Base-by-base conservation (phyloP, 495 filamentous ascomycete genomes). In the Aspergillus sparsus region DNA sequence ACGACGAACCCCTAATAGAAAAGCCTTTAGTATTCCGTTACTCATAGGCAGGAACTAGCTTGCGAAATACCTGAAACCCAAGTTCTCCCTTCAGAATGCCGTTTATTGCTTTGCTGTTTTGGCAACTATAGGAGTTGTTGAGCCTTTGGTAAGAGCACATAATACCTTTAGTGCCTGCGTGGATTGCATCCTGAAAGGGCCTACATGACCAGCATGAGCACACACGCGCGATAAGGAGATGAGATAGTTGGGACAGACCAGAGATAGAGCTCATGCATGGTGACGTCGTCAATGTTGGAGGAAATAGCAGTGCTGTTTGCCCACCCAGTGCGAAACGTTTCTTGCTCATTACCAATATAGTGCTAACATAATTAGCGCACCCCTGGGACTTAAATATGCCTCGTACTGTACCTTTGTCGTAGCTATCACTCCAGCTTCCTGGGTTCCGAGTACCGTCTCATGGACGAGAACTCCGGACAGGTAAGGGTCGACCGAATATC, bases 271-370 rank as follows among this genome's bases (percentile, higher is more conserved):
- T 92, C 88, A 66, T 91, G 88, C 64, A 90, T 77, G 0, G 88
- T 87, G 49, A 82, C 77, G 66, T 92, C 87, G 53, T 88, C 86
- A 18, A 89, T 82, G 42, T 87, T 87, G 1, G 83, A 80, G 1
- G 85, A 87, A 6, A 69, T 67, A 2, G 68, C 56, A 9, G 76
- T 68, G 36, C 79, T 64, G 8, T 32, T 16, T 39, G 64, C 49
- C 0, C 15, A 55, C 2, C 66, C 67, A 21, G 63, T 85, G 3
- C 89, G 80, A 61, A 86, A 90, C 62, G 89, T 87, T 68, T 95
- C 91, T 70, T 95, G 91, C 67, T 95, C 91, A 58, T 93, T 92
- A 13, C 76, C 81, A 45, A 93, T 72, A 55, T 80, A 88, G 69
- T 95, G 91, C 77, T 83, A 57, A 80, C 77, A 0, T 81, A 36